Base-by-base conservation (phyloP, 2,329 filamentous ascomycete genomes). In the Cladosporium sp. region DNA sequence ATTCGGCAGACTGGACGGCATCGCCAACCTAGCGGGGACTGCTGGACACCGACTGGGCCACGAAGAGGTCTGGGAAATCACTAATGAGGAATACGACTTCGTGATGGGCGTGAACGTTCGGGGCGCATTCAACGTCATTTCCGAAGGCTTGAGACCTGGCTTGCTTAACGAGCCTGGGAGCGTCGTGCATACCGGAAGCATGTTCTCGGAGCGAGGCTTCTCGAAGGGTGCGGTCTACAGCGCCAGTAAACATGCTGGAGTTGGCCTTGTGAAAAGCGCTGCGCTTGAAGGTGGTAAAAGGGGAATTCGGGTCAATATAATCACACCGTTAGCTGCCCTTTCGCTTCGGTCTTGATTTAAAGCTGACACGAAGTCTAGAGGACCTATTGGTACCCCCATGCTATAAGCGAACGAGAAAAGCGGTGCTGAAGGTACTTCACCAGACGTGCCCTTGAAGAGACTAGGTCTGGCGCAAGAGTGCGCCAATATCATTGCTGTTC, bases 211-310 rank as follows among this genome's bases (percentile, higher is more conserved):
- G 37, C 37, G 37, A 40, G 37, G 37, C 37, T 40, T 40, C 14
- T 13, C 43, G 13, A 45, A 33, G n/a, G 43, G 28, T 6, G 10
- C 43, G 19, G 43, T 45, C 7, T 45, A 45, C 32, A 33, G 22
- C n/a, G 43, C 43, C 19, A 45, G 43, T 22, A 45, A 45, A 19
- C 43, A 45, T 18, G 43, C 43, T 33, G 43, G 22, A 14, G 43
- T 45, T n/a, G 43, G 43, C 18, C 32, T 40, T 9, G 37, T 40
- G 9, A 40, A 40, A 16, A 40, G 37, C 14, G 37, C 37, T 13
- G 37, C 37, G 37, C 11, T 40, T 16, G 37, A 40, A 40, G 37
- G 37, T 13, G 37, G 37, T 14, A 13, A 10, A 9, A 9, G 37
- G 7, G 37, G 37, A 14, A 40, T 40, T 16, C 37, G 37, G 11